phyloP scores from a whole-genome alignment of 352 stramenopile genomes.

The Globisporangium acanthophoron region DNA sequence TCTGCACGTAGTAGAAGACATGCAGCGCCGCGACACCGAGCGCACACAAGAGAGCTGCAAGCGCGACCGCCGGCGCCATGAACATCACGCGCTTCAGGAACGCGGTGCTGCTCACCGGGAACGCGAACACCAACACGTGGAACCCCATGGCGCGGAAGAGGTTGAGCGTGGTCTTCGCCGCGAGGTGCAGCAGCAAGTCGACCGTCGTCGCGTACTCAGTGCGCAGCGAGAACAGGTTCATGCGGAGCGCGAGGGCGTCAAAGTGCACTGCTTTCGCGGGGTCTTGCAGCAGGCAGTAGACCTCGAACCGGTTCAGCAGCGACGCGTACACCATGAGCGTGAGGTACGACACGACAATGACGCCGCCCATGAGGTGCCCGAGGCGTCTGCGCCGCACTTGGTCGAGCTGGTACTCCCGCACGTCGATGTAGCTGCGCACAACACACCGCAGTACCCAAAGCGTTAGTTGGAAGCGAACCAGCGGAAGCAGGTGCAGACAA shows the following conservation, averaged over 20 bases:
- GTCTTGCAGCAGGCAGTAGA: constrained; percentile 36
- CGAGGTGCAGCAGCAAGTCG: constrained; percentile 31
- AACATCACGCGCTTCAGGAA: constrained; percentile 36
- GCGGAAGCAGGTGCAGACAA: neutral
- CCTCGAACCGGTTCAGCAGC: constrained; percentile 54
- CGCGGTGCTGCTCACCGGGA: constrained; percentile 35
- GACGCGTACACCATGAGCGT: constrained; percentile 52
- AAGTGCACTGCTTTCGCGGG: constrained; percentile 18
- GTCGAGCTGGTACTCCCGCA: constrained; percentile 56
- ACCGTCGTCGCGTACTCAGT: constrained; percentile 28
- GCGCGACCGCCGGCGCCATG: constrained; percentile 28
- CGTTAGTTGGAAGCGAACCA: neutral
- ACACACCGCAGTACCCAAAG: constrained; percentile 2
- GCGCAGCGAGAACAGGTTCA: constrained; percentile 39
- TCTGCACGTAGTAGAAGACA: constrained; percentile 57
- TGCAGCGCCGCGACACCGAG: constrained; percentile 35
- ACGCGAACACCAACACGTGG: constrained; percentile 50
- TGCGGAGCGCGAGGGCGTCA: constrained; percentile 28
- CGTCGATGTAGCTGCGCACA: constrained; percentile 48
- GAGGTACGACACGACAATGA: constrained; percentile 37
- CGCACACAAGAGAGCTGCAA: constrained; percentile 38
- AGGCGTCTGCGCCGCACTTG: constrained; percentile 40
- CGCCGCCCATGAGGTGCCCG: constrained; percentile 26
- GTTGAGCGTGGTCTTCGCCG: constrained; percentile 55
- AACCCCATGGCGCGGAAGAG: constrained; percentile 47